Evolutionary conservation across 2,329 filamentous ascomycete species (phyloP).

Genomic region (Neopestalotiopsis sp.): DNA sequence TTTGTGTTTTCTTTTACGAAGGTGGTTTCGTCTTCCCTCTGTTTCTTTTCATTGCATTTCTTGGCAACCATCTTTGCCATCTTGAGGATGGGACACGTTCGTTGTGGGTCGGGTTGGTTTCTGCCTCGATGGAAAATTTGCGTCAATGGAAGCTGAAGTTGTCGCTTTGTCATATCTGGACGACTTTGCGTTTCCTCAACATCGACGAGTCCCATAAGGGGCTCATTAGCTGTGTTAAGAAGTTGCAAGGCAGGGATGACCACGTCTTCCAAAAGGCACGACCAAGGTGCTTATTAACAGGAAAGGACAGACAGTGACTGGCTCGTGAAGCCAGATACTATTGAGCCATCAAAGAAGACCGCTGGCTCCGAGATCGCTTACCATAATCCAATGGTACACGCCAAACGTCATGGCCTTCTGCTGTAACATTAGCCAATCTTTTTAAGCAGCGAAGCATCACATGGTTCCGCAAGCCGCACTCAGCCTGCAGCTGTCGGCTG

Average conservation of each 20-base stretch:
- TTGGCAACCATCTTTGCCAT: background rate
- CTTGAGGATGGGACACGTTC: too few species aligned
- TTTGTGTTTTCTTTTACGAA: background rate
- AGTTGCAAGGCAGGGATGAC: background rate
- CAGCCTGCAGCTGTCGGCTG: constrained; percentile 37
- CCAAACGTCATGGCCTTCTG: background rate
- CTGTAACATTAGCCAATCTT: constrained; percentile 8
- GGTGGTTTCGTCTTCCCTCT: background rate
- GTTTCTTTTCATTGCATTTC: background rate
- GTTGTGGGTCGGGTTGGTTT: too few species aligned
- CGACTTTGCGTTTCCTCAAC: background rate
- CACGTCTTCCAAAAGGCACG: background rate
- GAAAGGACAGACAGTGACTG: background rate
- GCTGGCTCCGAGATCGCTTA: background rate
- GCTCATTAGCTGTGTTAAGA: constrained; percentile 2
- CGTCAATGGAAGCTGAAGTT: background rate
- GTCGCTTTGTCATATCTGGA: background rate
- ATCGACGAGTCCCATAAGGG: background rate
- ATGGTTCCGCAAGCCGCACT: constrained; percentile 18
- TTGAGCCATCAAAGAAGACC: background rate
- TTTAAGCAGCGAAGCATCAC: background rate
- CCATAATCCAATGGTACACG: background rate
- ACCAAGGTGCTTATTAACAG: background rate
- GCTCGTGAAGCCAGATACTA: background rate
- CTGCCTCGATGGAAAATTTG: too few species aligned